These are phyloP conservation scores for Hypseocharis bilobata DNA, from an alignment of 441 rosid genomes.

Conservation along the genomic window DNA sequence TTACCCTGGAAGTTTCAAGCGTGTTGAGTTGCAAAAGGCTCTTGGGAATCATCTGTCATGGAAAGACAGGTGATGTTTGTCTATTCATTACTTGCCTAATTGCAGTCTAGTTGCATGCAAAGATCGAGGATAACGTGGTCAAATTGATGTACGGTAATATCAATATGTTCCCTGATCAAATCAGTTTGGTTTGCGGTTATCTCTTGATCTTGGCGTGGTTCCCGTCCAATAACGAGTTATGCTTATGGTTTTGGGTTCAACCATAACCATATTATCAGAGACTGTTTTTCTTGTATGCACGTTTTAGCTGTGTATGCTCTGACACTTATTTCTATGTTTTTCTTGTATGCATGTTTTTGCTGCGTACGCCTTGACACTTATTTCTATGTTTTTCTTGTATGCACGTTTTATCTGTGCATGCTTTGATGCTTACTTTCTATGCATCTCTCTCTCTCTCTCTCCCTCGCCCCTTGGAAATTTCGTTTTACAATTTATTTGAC, in stretches of 20 bases:
- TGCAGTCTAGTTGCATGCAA: neutral
- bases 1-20: slow-evolving; percentile 59
- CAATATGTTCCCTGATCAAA: too few relatives aligned
- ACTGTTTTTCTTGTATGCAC: neutral
- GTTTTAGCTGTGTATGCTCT: too few relatives aligned
- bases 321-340: too few relatives aligned
- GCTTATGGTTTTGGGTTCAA: neutral
- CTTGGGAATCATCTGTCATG: slow-evolving; percentile 96
- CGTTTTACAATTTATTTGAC: neutral
- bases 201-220: neutral
- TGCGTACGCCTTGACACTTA: too few relatives aligned
- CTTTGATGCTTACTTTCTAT: neutral
- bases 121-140: neutral
- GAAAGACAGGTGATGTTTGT: slow-evolving; percentile 67
- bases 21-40: slow-evolving; percentile 72
- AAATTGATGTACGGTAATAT: neutral
- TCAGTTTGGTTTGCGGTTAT: too few relatives aligned
- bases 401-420: neutral
- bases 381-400: neutral
- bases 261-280: too few relatives aligned
- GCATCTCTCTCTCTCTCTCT: neutral
- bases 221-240: neutral
- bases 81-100: slow-evolving; percentile 2
- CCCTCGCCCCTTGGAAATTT: neutral
- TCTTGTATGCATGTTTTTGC: neutral